Evolutionary conservation across 2,329 filamentous ascomycete species (phyloP), one percentile per base, ranked within the genome.

Genomic region (Raffaelea albimanens): DNA sequence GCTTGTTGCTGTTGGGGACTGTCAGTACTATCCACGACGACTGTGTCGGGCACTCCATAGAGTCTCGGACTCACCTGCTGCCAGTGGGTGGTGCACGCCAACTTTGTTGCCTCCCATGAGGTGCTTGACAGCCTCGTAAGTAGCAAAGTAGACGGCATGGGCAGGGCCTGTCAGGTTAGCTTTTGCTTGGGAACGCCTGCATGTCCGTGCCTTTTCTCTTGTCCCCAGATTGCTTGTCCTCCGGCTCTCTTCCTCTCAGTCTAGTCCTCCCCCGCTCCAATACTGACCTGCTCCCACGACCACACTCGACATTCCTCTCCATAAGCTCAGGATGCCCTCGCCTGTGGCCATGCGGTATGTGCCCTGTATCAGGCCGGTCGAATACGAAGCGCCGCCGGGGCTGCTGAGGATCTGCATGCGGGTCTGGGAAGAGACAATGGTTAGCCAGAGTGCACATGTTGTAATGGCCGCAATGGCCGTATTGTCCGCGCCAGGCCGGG

Each of bases 61-160:
- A 25, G 18, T 22, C n/a, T 2, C 43, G 42, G 44, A 60, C 77
- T 66, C 71, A 95, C 89, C 88, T 61, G 91, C 90, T 66, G 93
- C 93, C 47, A 97, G 71, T 25, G 91, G 91, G 63, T 98, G 91
- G 63, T 98, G 91, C 46, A 84, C 83, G 51, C 87, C 88, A 50
- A 76, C 82, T 61, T 85, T 81, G 63, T 97, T 97, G 43, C 91
- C 93, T 50, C 93, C 93, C 72, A 95, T 93, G 40, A 90, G 70
- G 60, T 98, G 90, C 73, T 98, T 98, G 53, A 97, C 90, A 50
- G 87, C 82, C 71, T 98, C 93, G 65, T 97, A 98, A 38, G 93
- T 97, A 47, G 90, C 91, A 67, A 98, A 98, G 66, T 98, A 97
- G 50, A 98, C 89, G 40, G 93, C 93, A 62, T 98, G 93, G 52